Evolutionary conservation across 768 basidiomycete species (phyloP), one percentile per base, ranked within the genome.

Genomic region (Lentinula sp.): DNA sequence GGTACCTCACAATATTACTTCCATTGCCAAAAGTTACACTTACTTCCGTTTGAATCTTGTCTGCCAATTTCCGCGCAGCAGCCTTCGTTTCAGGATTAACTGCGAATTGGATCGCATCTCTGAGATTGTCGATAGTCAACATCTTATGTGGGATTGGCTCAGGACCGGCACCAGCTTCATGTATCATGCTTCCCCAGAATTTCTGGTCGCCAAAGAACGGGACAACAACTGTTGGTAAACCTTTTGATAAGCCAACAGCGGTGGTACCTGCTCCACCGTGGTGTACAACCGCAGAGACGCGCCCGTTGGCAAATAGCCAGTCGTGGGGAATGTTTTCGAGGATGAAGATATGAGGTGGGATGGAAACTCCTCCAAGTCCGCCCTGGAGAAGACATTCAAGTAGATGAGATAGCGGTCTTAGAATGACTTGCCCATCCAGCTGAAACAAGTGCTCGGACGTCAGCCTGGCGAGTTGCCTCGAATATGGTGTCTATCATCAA

Each of bases 201-300:
- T 71, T 77, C 65, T 87, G 85, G 64, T 88, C 86, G 0, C 86
- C 86, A 66, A 88, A 88, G 72, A 85, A 87, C 0, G 85, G 85
- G 0, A 86, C 80, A 4, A 87, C 79, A 8, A 85, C 78, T 0
- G 84, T 86, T 1, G 86, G 85, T 8, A 79, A 70, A 0, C 84
- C 84, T 62, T 84, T 82, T 3, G 80, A 72, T 5, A 88, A 71
- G 0, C 85, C 86, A 35, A 83, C 80, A 0, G 86, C 84, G 8
- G 84, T 86, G 0, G 86, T 88, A 0, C 86, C 86, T 7, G 86
- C 86, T 3, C 85, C 85, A 1, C 85, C 86, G 67, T 82, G 85
- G 68, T 86, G 85, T 7, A 84, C 81, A 1, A 88, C 84, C 0
- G 84, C 84, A 10, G 79, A 68, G 1, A 86, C 85, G 15, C 82